phyloP scores from a whole-genome alignment of 2,329 filamentous ascomycete genomes.

The Cladosporium sp. region DNA sequence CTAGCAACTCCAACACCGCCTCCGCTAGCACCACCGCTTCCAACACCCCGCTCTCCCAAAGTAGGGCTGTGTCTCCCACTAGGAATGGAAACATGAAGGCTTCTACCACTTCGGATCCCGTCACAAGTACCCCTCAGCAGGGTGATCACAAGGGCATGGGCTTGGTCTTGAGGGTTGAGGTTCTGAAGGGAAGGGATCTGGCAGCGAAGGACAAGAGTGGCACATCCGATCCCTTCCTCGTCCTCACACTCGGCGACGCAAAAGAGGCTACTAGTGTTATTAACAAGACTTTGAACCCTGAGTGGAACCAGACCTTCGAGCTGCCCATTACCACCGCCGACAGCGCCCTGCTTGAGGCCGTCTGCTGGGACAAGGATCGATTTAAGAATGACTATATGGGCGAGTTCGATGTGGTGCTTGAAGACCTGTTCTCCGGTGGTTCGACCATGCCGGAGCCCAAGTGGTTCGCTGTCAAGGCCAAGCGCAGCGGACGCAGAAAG shows the following conservation, averaged over 20 bases:
- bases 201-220: constrained; percentile 91
- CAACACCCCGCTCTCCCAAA: constrained; percentile 5
- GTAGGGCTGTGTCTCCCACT: constrained; percentile 5
- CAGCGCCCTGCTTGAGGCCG: constrained; percentile 76
- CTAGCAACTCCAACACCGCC: constrained; percentile 1
- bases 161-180: constrained; percentile 30
- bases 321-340: constrained; percentile 73
- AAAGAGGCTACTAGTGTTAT: constrained; percentile 85
- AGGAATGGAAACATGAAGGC: constrained; percentile 12
- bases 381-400: constrained; percentile 98
- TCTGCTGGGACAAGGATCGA: constrained; percentile 98
- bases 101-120: neutral
- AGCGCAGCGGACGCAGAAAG: constrained; percentile 50
- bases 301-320: constrained; percentile 92
- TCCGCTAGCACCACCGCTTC: constrained; percentile 1
- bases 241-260: constrained; percentile 80
- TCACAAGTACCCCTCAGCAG: neutral
- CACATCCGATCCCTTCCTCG: constrained; percentile 92
- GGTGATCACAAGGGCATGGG: constrained; percentile 33
- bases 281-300: constrained; percentile 86
- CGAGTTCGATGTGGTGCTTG: constrained; percentile 88
- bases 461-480: constrained; percentile 81
- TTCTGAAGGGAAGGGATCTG: constrained; percentile 63
- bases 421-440: constrained; percentile 82
- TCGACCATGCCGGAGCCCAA: constrained; percentile 61